A percentile compares a stretch with the other conserved stretches of the same genome.
Conservation (phyloP, 345 rosid species). For the Rhizophora apiculata region DNA sequence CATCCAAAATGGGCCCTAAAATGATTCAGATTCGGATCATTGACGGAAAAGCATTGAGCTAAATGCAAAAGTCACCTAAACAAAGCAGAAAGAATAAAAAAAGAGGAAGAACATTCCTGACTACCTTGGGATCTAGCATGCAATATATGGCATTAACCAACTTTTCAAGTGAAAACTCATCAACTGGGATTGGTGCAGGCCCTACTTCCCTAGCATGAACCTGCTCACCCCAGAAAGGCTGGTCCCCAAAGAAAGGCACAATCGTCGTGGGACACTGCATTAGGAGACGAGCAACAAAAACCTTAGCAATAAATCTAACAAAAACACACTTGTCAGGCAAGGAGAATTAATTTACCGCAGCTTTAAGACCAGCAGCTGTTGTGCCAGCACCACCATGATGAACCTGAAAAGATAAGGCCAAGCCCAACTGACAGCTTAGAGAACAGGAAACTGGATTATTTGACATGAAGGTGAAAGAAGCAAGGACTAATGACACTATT, state of each 20-base stretch:
- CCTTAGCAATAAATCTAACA: not conserved
- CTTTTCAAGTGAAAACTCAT: conserved; percentile 45
- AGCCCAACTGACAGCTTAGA: not conserved
- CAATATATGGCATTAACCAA: conserved; percentile 48
- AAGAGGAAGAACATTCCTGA: not conserved
- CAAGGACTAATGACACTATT: not conserved
- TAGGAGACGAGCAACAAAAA: not conserved
- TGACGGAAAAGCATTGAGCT: not conserved
- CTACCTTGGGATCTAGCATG: conserved; percentile 50
- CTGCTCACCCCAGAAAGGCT: conserved; percentile 59
- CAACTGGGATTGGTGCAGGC: conserved; percentile 50
- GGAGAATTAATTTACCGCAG: conserved; percentile 38
- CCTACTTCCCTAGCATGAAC: conserved; percentile 56
- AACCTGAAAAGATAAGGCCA: conserved; percentile 27
- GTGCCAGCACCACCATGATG: conserved; percentile 67
- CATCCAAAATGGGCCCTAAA: not conserved
- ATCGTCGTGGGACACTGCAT: conserved; percentile 55
- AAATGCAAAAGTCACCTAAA: too few relatives aligned
- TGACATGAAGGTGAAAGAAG: not conserved
- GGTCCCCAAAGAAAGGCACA: conserved; percentile 63
- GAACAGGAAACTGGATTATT: not conserved
- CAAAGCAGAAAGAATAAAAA: not conserved
- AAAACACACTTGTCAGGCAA: not conserved
- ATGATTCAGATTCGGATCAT: not conserved
- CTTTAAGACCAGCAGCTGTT: conserved; percentile 64